Base-by-base conservation (phyloP, 176 grass and related monocot genomes). In the Rhynchospora pubera region DNA sequence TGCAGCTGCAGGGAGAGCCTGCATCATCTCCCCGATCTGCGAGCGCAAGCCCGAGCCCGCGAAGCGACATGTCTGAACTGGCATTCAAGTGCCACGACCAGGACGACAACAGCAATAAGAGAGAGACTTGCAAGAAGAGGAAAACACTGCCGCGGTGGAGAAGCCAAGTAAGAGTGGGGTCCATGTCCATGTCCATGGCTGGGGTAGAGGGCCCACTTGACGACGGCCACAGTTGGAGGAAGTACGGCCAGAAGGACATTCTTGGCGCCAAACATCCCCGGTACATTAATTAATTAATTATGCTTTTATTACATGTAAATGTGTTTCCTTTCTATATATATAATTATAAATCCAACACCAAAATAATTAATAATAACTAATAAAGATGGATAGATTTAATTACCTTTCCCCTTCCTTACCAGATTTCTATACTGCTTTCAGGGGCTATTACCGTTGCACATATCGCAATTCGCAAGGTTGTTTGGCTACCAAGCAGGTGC, bases 231-330 rank as follows among this genome's bases (percentile, higher is more conserved):
- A 89, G 89, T 79, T 97, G 93, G 93, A 90, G 93, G 67, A 97
- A 93, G 81, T 97, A 97, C 86, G 93, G 93, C 0, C 93, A 97
- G 83, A 97, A 97, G 85, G 90, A 93, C 80, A 97, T 97, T 72
- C 93, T 97, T 12, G 89, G 93, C 24, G 91, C 93, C 73, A 92
- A 89, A 65, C 86, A 93, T 86, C 93, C 93, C 10, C 78, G 86
- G 86, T 87, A 53, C 18, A 39, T 4, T 39, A 39, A n/a, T n/a
- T n/a, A n/a, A n/a, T n/a, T n/a, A n/a, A 4, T 39, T 39, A 39
- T 39, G 34, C 2, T 39, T 39, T 28, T 28, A 28, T 28, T 39
- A 39, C 34, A 0, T 39, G 34, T 28, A 39, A 39, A 3, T 39
- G 34, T 39, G 34, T 39, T 39, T 39, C n/a, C n/a, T n/a, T n/a